Conservation (phyloP, 805 yeast genomes). For the Lachancea nothofagi region DNA sequence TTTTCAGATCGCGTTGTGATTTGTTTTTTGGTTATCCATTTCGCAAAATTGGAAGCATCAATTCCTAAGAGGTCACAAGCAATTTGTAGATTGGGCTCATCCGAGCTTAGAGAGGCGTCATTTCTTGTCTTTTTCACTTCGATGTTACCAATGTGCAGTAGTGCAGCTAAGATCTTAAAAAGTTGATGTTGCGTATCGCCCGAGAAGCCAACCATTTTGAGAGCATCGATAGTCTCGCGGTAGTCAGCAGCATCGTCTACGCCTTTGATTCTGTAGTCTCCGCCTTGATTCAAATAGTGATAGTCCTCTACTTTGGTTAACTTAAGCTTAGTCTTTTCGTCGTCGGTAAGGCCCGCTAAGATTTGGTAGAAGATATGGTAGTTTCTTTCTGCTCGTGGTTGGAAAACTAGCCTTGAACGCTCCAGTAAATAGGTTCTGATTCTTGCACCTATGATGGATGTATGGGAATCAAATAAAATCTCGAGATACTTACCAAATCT, state of each 20-base stretch:
- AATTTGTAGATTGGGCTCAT: slow-evolving; percentile 76
- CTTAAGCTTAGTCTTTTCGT: slow-evolving; percentile 51
- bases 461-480: slow-evolving; percentile 69
- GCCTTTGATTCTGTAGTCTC: slow-evolving; percentile 59
- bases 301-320: slow-evolving; percentile 63
- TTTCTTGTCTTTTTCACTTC: slow-evolving; percentile 78
- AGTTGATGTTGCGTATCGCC: slow-evolving; percentile 56
- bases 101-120: slow-evolving; percentile 74
- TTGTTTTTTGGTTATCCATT: slow-evolving; percentile 91
- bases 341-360: slow-evolving; percentile 58
- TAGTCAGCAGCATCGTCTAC: slow-evolving; percentile 83
- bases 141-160: slow-evolving; percentile 90
- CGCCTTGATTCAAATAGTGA: slow-evolving; percentile 86
- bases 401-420: slow-evolving; percentile 90
- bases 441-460: slow-evolving; percentile 87
- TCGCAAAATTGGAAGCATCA: slow-evolving; percentile 65
- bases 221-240: slow-evolving; percentile 66
- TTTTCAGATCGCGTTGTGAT: slow-evolving; percentile 89
- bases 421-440: slow-evolving; percentile 89
- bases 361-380: slow-evolving; percentile 93
- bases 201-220: slow-evolving; percentile 70
- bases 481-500: slow-evolving; percentile 92
- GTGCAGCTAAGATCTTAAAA: slow-evolving; percentile 76
- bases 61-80: slow-evolving; percentile 84
- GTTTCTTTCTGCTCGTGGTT: slow-evolving; percentile 85